Conservation (phyloP, 768 basidiomycete genomes). For the Butyriboletus loyo region DNA sequence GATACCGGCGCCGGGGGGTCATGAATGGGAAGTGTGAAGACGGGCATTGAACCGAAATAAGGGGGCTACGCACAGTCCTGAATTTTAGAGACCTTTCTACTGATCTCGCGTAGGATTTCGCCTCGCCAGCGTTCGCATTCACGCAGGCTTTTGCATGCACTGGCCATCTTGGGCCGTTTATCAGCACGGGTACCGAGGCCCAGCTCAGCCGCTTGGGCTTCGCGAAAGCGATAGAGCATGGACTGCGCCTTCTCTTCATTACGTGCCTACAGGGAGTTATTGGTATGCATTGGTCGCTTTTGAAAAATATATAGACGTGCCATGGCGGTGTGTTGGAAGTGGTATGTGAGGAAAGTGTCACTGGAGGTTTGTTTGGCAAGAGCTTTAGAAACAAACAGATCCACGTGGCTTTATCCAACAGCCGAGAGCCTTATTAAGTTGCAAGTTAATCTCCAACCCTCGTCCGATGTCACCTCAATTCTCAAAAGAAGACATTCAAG, state of each 20-base stretch:
- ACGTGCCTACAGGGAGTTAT: conserved; percentile 58
- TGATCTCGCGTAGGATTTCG: conserved; percentile 92
- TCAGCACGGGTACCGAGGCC: conserved; percentile 84
- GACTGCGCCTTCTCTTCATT: conserved; percentile 99
- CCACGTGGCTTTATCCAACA: conserved; percentile 13
- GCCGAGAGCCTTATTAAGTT: not conserved
- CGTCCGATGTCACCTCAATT: conserved; percentile 26
- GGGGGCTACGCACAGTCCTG: conserved; percentile 71
- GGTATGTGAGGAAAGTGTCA: not conserved
- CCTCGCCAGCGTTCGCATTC: conserved; percentile 97
- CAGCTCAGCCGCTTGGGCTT: conserved; percentile 94
- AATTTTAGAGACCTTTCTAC: conserved; percentile 95
- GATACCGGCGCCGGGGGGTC: not conserved
- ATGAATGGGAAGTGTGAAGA: not conserved
- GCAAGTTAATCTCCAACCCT: not conserved
- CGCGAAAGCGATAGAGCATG: conserved; percentile 93
- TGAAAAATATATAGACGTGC: not conserved
- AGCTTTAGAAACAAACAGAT: conserved; percentile 27
- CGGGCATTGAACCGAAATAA: not conserved
- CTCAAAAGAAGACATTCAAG: conserved; percentile 36
- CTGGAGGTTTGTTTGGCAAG: conserved; percentile 22
- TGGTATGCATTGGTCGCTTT: not conserved
- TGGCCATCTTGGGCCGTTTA: conserved; percentile 89
- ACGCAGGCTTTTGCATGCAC: conserved; percentile 83
- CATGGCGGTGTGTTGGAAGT: conserved; percentile 10